These are phyloP conservation scores for Talaromyces liani DNA, from an alignment of 495 filamentous ascomycete genomes.

Conservation along the genomic window DNA sequence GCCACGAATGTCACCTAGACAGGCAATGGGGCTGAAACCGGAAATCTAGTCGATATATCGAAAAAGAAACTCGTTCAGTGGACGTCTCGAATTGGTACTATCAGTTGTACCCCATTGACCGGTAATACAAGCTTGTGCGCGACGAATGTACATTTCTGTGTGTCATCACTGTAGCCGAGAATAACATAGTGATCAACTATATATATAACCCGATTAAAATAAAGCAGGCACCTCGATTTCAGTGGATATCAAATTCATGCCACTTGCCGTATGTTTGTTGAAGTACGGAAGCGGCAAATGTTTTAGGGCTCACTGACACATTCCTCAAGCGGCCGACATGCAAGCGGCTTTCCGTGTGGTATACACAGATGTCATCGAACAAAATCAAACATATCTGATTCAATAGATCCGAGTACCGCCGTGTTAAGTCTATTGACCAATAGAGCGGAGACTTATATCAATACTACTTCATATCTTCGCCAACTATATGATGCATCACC, in stretches of 20 bases:
- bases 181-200: background rate
- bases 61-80: background rate
- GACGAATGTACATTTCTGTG: background rate
- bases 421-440: too few relatives aligned
- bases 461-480: too few relatives aligned
- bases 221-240: background rate
- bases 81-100: background rate
- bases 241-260: background rate
- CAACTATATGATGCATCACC: background rate
- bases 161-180: background rate
- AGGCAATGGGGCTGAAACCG: too few relatives aligned
- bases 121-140: too few relatives aligned
- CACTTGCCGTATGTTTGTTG: background rate
- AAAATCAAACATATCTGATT: too few relatives aligned
- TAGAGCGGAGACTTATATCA: background rate
- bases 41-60: background rate
- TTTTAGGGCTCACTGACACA: background rate
- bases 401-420: too few relatives aligned
- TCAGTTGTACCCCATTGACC: too few relatives aligned
- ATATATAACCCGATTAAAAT: background rate
- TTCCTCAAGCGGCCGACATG: background rate
- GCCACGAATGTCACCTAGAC: too few relatives aligned
- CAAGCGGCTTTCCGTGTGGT: background rate
- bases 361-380: too few relatives aligned
- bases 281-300: background rate